phyloP scores from a whole-genome alignment of 352 stramenopile species.

The Globisporangium alternatum region DNA sequence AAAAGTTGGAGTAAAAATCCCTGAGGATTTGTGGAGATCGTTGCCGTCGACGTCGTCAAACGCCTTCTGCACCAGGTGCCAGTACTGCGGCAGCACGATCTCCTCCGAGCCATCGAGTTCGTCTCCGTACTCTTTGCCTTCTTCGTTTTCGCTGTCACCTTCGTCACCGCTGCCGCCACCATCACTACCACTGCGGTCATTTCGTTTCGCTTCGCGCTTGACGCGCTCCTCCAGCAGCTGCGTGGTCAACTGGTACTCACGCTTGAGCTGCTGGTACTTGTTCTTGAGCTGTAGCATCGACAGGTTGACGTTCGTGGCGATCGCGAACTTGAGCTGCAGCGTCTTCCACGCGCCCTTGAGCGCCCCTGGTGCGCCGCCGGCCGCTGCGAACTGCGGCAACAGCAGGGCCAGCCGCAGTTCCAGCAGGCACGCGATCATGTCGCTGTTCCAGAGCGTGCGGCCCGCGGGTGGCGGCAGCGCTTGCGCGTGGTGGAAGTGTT shows the following conservation, averaged over 20 bases:
- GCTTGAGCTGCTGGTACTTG: constrained; percentile 20
- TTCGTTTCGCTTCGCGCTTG: background rate
- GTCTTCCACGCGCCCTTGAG: constrained; percentile 16
- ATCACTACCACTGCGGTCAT: background rate
- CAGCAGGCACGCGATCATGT: constrained; percentile 13
- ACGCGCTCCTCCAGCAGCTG: background rate
- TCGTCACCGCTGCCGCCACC: background rate
- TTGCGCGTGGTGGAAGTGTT: background rate
- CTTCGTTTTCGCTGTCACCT: background rate
- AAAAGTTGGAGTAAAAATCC: background rate
- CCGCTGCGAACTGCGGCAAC: constrained; percentile 10
- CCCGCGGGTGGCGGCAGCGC: background rate
- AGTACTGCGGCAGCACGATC: constrained; percentile 9
- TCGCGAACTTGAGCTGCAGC: constrained; percentile 14
- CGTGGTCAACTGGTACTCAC: constrained; percentile 13
- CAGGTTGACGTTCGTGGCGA: constrained; percentile 10
- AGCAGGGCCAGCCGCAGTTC: constrained; percentile 11
- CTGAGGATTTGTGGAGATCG: background rate
- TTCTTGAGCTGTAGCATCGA: constrained; percentile 16
- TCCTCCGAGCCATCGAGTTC: background rate
- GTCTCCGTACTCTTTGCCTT: background rate
- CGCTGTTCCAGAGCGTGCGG: constrained; percentile 7
- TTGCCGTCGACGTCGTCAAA: constrained; percentile 5
- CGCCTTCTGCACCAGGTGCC: constrained; percentile 4
- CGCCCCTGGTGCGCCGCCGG: constrained; percentile 1